Base-by-base conservation (phyloP, 1,284 basidiomycete genomes). In the Naganishia cerealis region DNA sequence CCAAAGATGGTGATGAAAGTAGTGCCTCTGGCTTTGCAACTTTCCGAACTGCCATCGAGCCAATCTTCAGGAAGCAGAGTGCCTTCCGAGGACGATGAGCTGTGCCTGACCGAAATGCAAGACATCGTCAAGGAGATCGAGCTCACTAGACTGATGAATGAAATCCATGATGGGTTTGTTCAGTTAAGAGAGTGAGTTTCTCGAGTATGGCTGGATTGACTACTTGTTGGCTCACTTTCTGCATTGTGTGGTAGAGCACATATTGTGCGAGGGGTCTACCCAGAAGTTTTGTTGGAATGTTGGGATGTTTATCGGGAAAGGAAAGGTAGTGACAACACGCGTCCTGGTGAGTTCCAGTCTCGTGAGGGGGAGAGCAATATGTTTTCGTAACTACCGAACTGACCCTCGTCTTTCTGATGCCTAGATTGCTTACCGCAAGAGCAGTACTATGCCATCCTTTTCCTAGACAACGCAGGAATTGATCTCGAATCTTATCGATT, bases 121-220 rank as follows among this genome's bases (percentile, higher is more conserved):
- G 92, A 95, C 72, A 89, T 96, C 1, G 77, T 89, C 71, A 89
- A 90, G 75, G 95, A 99, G 81, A 87, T 99, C 29, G 86, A 90
- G 72, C 88, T 95, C 13, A 96, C 92, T 2, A 83, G 86, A 38
- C 85, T 87, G 21, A 88, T 96, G 84, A 88, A 88, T 26, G 84
- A 85, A 40, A 83, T 88, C 48, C 87, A 88, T 67, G 82, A 84
- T 13, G 89, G 90, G 0, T 96, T 94, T 73, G 87, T 92, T 50
- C 85, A 86, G 73, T 85, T 93, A 63, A 79, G 90, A 61, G 87
- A 88, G 82, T 84, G 65, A 72, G 83, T 78, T 4, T 29, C 29
- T 29, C 13, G 10, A 13, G 29, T 40, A 46, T 13, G 21, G 55
- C 53, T 12, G 55, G 48, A 24, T 42, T 48, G 36, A 13, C 52